Evolutionary conservation across 2,329 filamentous ascomycete genomes (phyloP).

Genomic region (Boeremia exigua): DNA sequence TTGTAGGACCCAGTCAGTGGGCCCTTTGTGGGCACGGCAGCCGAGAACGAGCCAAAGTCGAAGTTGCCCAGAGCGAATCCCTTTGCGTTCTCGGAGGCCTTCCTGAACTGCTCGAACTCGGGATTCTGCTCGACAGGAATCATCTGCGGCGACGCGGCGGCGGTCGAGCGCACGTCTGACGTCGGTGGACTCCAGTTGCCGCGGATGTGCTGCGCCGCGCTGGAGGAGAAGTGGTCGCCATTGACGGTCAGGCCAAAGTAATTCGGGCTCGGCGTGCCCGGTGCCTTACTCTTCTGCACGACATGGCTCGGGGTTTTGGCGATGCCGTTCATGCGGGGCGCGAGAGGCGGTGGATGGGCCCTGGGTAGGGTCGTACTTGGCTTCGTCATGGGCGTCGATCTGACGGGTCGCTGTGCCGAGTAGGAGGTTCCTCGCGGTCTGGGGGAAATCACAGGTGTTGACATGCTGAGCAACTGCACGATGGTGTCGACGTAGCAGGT

Average conservation of each 20-base stretch:
- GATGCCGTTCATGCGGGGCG: constrained; percentile 43
- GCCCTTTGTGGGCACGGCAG: constrained; percentile 30
- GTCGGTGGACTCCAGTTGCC: constrained; percentile 78
- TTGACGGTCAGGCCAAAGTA: constrained; percentile 80
- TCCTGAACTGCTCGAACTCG: constrained; percentile 80
- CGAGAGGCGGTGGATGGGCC: constrained; percentile 33
- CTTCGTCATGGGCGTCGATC: constrained; percentile 40
- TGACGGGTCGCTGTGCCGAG: constrained; percentile 30
- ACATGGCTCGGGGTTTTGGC: constrained; percentile 41
- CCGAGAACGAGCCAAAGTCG: constrained; percentile 48
- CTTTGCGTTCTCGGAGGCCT: constrained; percentile 68
- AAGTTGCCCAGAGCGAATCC: constrained; percentile 52
- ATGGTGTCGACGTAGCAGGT: constrained; percentile 16
- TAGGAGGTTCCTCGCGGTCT: constrained; percentile 39
- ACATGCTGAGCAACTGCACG: constrained; percentile 31
- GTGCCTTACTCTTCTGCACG: constrained; percentile 33
- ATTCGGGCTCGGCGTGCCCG: constrained; percentile 69
- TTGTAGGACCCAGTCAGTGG: constrained; percentile 29
- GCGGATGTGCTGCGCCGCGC: constrained; percentile 63
- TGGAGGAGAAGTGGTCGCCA: constrained; percentile 67
- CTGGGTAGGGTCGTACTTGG: constrained; percentile 34
- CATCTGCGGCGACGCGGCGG: constrained; percentile 70
- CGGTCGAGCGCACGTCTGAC: constrained; percentile 73
- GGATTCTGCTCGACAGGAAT: constrained; percentile 77
- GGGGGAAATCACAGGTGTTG: constrained; percentile 44